These are phyloP conservation scores for Lagenaria siceraria DNA, from an alignment of 306 rosid species.

Conservation along the genomic window DNA sequence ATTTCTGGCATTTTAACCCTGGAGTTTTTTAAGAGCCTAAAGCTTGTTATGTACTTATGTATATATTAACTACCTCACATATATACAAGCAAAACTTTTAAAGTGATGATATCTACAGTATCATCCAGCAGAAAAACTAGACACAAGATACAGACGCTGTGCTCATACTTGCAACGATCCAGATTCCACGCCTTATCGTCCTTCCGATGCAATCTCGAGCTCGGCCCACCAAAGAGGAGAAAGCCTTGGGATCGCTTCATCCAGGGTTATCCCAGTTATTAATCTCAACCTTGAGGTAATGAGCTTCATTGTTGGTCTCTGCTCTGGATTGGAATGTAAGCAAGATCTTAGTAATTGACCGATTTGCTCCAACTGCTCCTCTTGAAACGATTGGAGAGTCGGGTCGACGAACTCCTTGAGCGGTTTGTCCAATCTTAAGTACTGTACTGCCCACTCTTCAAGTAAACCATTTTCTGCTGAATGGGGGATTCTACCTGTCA, in stretches of 20 bases:
- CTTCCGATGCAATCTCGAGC: conserved; percentile 64
- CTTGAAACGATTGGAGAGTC: conserved; percentile 44
- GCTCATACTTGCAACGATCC: conserved; percentile 24
- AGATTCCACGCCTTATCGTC: conserved; percentile 23
- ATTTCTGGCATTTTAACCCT: too few species aligned
- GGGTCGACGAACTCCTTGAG: conserved; percentile 59
- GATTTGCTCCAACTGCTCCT: conserved; percentile 45
- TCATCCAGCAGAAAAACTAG: conserved; percentile 16
- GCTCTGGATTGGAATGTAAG: conserved; percentile 28
- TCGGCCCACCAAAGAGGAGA: conserved; percentile 99
- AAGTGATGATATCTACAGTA: conserved; percentile 16
- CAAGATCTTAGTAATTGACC: conserved; percentile 45
- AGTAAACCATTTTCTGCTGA: conserved; percentile 30
- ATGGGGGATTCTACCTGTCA: conserved; percentile 68
- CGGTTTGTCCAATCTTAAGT: conserved; percentile 31
- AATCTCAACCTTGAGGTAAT: conserved; percentile 48
- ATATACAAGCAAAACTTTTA: conserved; percentile 38
- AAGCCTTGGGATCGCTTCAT: conserved; percentile 63
- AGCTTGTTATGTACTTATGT: background rate
- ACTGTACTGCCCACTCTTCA: conserved; percentile 64
- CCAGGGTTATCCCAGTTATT: conserved; percentile 64
- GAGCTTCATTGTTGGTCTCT: conserved; percentile 54
- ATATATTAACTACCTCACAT: conserved; percentile 7
- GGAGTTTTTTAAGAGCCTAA: background rate
- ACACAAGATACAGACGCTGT: conserved; percentile 5